These are phyloP conservation scores for Poa pratensis DNA, from an alignment of 176 grass and related monocot species.

Conservation along the genomic window DNA sequence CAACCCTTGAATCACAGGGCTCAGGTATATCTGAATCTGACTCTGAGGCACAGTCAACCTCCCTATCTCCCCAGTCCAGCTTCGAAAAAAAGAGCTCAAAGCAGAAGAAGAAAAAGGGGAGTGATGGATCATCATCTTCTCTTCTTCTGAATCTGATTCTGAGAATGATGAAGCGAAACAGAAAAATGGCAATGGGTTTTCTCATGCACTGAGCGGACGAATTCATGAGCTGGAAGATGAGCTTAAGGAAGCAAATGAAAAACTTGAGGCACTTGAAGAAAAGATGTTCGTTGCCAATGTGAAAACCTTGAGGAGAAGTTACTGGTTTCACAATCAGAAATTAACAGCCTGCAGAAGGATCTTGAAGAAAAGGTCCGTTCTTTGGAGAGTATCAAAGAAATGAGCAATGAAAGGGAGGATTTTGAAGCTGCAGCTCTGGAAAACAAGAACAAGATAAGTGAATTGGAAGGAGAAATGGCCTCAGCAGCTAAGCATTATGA, in stretches of 20 bases:
- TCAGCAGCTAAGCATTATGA: conserved; percentile 54
- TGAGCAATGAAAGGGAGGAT: conserved; percentile 49
- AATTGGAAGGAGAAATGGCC: conserved; percentile 59
- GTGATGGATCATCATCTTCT: conserved; percentile 69
- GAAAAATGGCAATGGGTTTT: conserved; percentile 53
- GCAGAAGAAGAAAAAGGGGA: conserved; percentile 56
- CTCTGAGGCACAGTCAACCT: conserved; percentile 52
- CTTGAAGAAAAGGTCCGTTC: conserved; percentile 44
- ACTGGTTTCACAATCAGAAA: conserved; percentile 45
- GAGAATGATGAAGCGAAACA: conserved; percentile 60
- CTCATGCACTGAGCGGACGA: conserved; percentile 54
- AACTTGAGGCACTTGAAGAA: conserved; percentile 64
- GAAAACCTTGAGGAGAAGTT: conserved; percentile 59
- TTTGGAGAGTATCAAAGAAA: conserved; percentile 45
- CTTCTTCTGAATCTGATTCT: conserved; percentile 69
- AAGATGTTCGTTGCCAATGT: conserved; percentile 48
- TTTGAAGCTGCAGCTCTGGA: conserved; percentile 56
- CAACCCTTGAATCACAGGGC: conserved; percentile 70
- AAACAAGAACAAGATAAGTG: conserved; percentile 60
- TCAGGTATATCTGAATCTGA: conserved; percentile 65
- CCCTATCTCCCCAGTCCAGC: conserved; percentile 42
- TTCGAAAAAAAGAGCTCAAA: conserved; percentile 45
- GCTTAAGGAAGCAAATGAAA: conserved; percentile 62
- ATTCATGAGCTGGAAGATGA: conserved; percentile 80
- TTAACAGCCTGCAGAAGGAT: conserved; percentile 41